phyloP scores from a whole-genome alignment of 2,329 filamentous ascomycete genomes.

The Aspergillus cejpii region DNA sequence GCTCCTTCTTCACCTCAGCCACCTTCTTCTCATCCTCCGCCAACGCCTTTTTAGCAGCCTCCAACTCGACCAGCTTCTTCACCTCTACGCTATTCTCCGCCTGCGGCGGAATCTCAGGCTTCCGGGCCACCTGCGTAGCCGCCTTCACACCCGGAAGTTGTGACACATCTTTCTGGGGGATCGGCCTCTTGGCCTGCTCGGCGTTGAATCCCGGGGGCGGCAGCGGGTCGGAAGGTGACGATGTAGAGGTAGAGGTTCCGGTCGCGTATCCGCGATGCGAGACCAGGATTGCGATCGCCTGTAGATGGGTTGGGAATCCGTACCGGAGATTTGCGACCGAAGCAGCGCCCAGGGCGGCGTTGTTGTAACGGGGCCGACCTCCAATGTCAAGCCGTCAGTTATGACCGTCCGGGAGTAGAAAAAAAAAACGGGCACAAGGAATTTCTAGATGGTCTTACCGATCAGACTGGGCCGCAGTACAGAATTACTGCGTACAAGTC shows the following conservation, averaged over 20 bases:
- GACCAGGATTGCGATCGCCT: slow-evolving; percentile 53
- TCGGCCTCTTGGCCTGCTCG: slow-evolving; percentile 80
- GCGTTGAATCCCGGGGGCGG: slow-evolving; percentile 87
- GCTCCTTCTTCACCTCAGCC: slow-evolving; percentile 60
- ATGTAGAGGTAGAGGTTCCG: slow-evolving; percentile 48
- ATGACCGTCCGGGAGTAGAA: too few species aligned
- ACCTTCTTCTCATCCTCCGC: slow-evolving; percentile 50
- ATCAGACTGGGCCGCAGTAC: slow-evolving; percentile 26
- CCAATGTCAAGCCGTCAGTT: too few species aligned
- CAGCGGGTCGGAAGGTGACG: slow-evolving; percentile 46
- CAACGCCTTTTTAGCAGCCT: slow-evolving; percentile 51
- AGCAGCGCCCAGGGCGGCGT: slow-evolving; percentile 27
- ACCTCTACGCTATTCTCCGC: slow-evolving; percentile 45
- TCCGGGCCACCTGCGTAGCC: slow-evolving; percentile 33
- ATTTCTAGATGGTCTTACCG: slow-evolving; percentile 17
- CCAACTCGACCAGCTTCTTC: slow-evolving; percentile 55
- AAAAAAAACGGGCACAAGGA: too few species aligned
- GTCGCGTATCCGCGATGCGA: slow-evolving; percentile 51
- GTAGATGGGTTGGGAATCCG: slow-evolving; percentile 45
- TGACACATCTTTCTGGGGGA: slow-evolving; percentile 50
- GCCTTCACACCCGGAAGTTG: slow-evolving; percentile 31
- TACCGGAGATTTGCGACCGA: slow-evolving; percentile 30
- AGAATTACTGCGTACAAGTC: slow-evolving; percentile 33
- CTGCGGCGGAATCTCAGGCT: slow-evolving; percentile 37
- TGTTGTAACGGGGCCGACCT: slow-evolving; percentile 27